Conservation (phyloP, 1,284 basidiomycete genomes). For the Phellinidium pouzarii region DNA sequence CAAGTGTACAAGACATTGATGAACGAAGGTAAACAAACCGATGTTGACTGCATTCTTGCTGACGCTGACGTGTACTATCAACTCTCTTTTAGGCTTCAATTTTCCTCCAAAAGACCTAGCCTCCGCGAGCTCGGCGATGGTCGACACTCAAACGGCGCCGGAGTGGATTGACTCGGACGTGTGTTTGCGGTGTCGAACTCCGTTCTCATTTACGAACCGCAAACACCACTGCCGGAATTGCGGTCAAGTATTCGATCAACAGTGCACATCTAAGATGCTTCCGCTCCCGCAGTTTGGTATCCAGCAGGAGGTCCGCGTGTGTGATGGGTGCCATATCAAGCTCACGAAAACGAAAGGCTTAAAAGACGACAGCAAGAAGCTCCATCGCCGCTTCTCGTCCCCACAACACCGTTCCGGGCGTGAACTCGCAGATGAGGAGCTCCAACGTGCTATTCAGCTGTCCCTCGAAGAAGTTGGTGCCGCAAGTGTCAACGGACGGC, state of each 20-base stretch:
- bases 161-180: conserved; percentile 97
- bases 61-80: neutral
- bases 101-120: conserved; percentile 79
- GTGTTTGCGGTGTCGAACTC: conserved; percentile 87
- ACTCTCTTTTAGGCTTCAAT: conserved; percentile 49
- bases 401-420: conserved; percentile 48
- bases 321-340: conserved; percentile 84
- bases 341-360: conserved; percentile 52
- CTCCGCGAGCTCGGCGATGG: conserved; percentile 70
- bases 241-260: conserved; percentile 93
- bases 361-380: conserved; percentile 24
- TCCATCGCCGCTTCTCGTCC: conserved; percentile 33
- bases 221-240: conserved; percentile 99
- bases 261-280: conserved; percentile 83
- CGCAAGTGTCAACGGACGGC: conserved; percentile 30
- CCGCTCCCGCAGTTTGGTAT: conserved; percentile 93
- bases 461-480: conserved; percentile 77
- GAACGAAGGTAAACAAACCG: conserved; percentile 52
- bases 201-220: conserved; percentile 93
- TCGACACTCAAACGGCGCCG: conserved; percentile 83
- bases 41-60: neutral
- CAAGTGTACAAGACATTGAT: conserved; percentile 78
- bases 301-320: conserved; percentile 88
- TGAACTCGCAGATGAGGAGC: conserved; percentile 79
- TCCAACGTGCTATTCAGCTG: conserved; percentile 90